Percentiles rank a stretch among this genome's conserved stretches.
These are phyloP conservation scores for Xylariaceae sp. DNA, from an alignment of 2,329 filamentous ascomycete species.

Conservation along the genomic window DNA sequence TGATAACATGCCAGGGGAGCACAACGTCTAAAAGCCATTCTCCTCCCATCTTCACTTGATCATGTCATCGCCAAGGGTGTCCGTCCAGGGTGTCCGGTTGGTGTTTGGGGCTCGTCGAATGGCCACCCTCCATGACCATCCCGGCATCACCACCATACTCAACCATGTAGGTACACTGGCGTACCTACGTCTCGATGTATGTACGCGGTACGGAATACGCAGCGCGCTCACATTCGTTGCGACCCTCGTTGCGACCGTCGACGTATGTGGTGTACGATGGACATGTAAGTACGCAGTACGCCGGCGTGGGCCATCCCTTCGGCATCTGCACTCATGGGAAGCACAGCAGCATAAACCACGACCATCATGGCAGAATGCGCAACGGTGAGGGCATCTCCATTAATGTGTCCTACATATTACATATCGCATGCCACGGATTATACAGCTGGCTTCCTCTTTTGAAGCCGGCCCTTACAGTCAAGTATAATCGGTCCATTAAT, in stretches of 20 bases:
- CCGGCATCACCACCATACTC: not conserved
- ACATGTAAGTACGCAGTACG: not conserved
- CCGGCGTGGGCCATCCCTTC: not conserved
- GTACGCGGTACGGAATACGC: not conserved
- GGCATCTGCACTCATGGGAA: not conserved
- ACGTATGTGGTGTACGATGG: not conserved
- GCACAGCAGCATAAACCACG: not conserved
- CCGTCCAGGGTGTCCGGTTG: not conserved
- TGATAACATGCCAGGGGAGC: not conserved
- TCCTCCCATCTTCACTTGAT: not conserved
- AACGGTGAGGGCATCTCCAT: not conserved
- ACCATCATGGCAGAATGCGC: not conserved
- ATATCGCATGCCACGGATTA: not conserved
- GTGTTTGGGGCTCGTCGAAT: not conserved
- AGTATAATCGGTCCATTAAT: not conserved
- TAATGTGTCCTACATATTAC: not conserved
- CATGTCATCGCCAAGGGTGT: not conserved
- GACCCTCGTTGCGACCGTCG: not conserved
- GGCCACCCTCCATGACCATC: not conserved
- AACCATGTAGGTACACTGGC: not conserved
- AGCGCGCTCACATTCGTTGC: not conserved
- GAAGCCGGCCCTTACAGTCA: not conserved
- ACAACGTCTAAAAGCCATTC: not conserved
- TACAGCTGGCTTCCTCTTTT: not conserved
- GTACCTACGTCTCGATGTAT: not conserved